Conservation (phyloP, 306 rosid genomes). For the Malus fusca region DNA sequence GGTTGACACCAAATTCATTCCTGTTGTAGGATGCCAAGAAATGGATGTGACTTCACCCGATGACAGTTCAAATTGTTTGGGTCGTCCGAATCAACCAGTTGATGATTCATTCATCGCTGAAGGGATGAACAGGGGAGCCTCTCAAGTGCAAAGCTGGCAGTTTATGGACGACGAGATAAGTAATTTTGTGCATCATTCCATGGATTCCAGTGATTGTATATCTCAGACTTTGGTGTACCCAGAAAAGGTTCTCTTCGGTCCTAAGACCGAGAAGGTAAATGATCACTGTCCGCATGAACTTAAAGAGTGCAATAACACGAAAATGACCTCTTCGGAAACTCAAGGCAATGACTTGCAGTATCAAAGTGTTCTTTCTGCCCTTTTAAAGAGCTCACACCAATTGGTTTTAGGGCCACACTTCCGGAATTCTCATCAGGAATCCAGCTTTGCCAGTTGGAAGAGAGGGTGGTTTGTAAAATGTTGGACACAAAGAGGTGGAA, state of each 20-base stretch:
- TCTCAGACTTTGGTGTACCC: conserved; percentile 59
- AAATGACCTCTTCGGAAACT: conserved; percentile 31
- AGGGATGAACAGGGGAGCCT: conserved; percentile 35
- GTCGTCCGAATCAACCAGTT: conserved; percentile 28
- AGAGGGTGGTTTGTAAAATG: conserved; percentile 26
- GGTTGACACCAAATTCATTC: conserved; percentile 26
- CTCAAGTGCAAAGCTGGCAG: conserved; percentile 74
- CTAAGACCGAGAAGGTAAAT: conserved; percentile 18
- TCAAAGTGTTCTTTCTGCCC: conserved; percentile 47
- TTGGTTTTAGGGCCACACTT: conserved; percentile 32
- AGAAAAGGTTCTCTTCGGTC: conserved; percentile 31
- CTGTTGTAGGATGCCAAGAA: conserved; percentile 30
- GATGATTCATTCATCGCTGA: conserved; percentile 46
- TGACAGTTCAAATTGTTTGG: conserved; percentile 42
- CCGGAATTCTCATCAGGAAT: conserved; percentile 35
- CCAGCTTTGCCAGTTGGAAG: conserved; percentile 57
- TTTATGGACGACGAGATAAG: conserved; percentile 61
- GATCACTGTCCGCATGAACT: conserved; percentile 19
- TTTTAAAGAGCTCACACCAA: conserved; percentile 49
- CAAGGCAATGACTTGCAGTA: conserved; percentile 46
- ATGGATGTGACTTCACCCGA: conserved; percentile 41
- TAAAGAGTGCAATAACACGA: conserved; percentile 39
- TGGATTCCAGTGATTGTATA: conserved; percentile 74
- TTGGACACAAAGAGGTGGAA: conserved; percentile 33
- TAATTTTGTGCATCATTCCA: conserved; percentile 51